phyloP scores from a whole-genome alignment of 2,329 filamentous ascomycete genomes.

The Beauveria australis region DNA sequence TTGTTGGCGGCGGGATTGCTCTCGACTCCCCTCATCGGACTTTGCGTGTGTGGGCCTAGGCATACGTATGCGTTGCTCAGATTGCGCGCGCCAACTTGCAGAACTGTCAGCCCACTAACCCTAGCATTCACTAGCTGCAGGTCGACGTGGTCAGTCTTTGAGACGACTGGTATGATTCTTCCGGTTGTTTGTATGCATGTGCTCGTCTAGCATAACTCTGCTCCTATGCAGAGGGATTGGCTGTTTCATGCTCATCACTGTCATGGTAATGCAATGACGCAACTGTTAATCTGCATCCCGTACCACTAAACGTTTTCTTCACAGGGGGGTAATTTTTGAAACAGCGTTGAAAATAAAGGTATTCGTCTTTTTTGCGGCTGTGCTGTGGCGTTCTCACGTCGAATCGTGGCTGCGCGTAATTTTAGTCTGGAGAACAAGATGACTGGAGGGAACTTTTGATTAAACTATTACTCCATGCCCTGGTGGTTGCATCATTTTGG shows the following conservation, averaged over 20 bases:
- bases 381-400: too few species aligned
- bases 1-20: background rate
- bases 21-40: background rate
- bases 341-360: too few species aligned
- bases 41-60: background rate
- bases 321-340: too few species aligned
- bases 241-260: background rate
- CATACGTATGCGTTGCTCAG: constrained; percentile 3
- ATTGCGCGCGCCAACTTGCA: background rate
- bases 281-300: background rate
- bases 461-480: too few species aligned
- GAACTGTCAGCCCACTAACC: background rate
- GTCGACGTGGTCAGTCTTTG: background rate
- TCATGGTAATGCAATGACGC: background rate
- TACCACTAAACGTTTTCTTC: too few species aligned
- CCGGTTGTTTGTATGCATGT: background rate
- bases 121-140: background rate
- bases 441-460: too few species aligned
- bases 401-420: too few species aligned
- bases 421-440: too few species aligned
- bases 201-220: too few species aligned
- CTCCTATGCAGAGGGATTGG: too few species aligned
- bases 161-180: background rate
- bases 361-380: too few species aligned
- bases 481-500: too few species aligned